Percentiles rank a stretch among this genome's conserved stretches.
Evolutionary conservation across 2,329 filamentous ascomycete species (phyloP).

Genomic region (Fusarium pilosicola): DNA sequence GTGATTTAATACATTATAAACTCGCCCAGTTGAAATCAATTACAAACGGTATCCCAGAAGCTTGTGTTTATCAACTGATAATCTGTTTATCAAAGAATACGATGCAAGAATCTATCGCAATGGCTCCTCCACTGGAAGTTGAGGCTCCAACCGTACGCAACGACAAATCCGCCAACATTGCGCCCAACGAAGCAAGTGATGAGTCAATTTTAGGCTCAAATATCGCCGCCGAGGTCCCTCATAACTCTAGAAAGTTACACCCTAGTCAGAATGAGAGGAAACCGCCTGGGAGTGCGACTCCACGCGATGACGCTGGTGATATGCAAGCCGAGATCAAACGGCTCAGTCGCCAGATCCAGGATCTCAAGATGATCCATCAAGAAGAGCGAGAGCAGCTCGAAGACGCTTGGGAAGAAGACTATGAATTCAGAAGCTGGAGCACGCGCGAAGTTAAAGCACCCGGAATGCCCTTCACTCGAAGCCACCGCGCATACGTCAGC

Average conservation of each 20-base stretch:
- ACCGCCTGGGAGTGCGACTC: neutral
- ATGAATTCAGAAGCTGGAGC: neutral
- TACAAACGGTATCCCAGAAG: neutral
- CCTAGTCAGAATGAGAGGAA: neutral
- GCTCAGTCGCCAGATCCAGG: neutral
- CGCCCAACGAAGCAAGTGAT: neutral
- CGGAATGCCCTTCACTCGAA: neutral
- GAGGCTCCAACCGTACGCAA: neutral
- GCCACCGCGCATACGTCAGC: neutral
- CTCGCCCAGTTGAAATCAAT: neutral
- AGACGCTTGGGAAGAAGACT: neutral
- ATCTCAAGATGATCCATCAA: neutral
- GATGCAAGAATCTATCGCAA: neutral
- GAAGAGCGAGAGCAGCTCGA: neutral
- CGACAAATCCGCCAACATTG: too few relatives aligned
- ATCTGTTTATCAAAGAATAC: neutral
- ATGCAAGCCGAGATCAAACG: neutral
- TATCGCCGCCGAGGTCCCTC: rapidly evolving
- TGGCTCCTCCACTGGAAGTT: neutral
- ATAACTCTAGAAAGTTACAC: neutral
- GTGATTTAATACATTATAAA: neutral
- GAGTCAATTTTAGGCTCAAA: rapidly evolving
- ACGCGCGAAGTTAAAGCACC: neutral
- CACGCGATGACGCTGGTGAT: neutral
- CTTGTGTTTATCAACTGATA: neutral